Base-by-base conservation (phyloP, 257 asterid genomes). In the Euphrasia confusa region DNA sequence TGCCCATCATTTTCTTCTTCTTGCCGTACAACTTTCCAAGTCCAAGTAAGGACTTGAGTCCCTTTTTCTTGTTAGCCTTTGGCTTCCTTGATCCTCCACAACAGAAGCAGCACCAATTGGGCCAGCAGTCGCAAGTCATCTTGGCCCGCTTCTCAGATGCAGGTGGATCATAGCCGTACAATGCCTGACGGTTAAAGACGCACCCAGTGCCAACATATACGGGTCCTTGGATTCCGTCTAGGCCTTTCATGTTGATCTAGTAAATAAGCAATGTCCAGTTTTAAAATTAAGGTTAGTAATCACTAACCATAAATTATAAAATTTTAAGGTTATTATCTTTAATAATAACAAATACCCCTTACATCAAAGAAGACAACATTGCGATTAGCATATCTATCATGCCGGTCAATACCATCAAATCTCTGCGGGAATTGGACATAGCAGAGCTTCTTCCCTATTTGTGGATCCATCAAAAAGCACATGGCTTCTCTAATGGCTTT, bases 381-480 rank as follows among this genome's bases (percentile, higher is more conserved):
- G 58, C 96, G 91, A 54, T 88, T 88, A 54, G 96, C 96, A 70
- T 88, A 88, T 79, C 96, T 75, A 69, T 88, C 96, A 32, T 85
- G 95, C 37, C 82, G 89, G 75, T 88, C 96, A 55, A 88, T 88
- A 35, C 96, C 96, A 55, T 87, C 96, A 56, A 87, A 87, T 42
- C 96, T 73, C 65, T 87, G 96, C 10, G 96, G 96, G 47, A 87
- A 87, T 54, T 88, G 96, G 65, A 88, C 96, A 40, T 81, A 88
- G 74, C 96, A 88, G 69, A 88, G 87, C 82, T 85, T 88, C 86
- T 85, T 88, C 32, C 92, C 92, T 1, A 83, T 56, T 60, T 88
- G 96, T 12, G 96, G 95, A 50, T 88, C 96, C 96, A 88, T 88
- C 27, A 88, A 63, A 72, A 88, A 88, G 82, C 96, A 88, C 96